Percentiles rank a stretch among this genome's conserved stretches.
Evolutionary conservation across 768 basidiomycete species (phyloP).

Genomic region (Lactarius akahatsu): DNA sequence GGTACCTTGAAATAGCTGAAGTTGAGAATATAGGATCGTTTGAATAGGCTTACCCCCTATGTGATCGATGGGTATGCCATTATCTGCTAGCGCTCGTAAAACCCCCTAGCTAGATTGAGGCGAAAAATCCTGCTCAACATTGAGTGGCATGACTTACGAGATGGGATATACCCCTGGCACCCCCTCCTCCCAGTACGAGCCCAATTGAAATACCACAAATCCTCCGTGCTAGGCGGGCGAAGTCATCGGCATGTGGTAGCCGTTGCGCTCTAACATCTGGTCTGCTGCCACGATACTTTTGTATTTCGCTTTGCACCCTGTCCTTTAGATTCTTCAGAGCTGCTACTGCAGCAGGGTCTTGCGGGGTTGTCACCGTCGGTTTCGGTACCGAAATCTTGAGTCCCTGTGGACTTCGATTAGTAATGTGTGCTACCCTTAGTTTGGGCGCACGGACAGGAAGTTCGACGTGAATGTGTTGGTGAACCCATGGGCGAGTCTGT

Average conservation of each 20-base stretch:
- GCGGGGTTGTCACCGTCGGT: conserved; percentile 46
- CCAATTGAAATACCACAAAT: conserved; percentile 94
- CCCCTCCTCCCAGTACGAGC: conserved; percentile 95
- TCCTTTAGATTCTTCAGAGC: conserved; percentile 93
- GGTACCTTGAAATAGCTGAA: conserved; percentile 49
- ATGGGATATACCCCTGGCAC: conserved; percentile 85
- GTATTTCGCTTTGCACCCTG: conserved; percentile 84
- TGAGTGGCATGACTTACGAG: conserved; percentile 46
- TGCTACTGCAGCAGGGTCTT: conserved; percentile 84
- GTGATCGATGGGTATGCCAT: conserved; percentile 90
- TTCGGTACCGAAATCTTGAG: conserved; percentile 67
- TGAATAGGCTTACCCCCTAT: conserved; percentile 60
- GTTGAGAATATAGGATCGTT: not conserved
- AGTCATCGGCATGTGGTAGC: conserved; percentile 84
- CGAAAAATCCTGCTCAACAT: conserved; percentile 34
- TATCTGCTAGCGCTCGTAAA: conserved; percentile 88
- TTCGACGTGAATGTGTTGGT: conserved; percentile 95
- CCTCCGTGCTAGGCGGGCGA: conserved; percentile 84
- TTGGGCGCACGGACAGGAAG: conserved; percentile 54
- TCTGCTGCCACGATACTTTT: conserved; percentile 74
- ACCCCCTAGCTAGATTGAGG: conserved; percentile 60
- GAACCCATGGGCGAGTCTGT: conserved; percentile 93
- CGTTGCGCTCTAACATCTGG: conserved; percentile 67
- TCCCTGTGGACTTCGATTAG: conserved; percentile 48
- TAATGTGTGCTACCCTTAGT: not conserved